Conservation (phyloP, 1,284 basidiomycete species). For the Rhizopogon parksii region DNA sequence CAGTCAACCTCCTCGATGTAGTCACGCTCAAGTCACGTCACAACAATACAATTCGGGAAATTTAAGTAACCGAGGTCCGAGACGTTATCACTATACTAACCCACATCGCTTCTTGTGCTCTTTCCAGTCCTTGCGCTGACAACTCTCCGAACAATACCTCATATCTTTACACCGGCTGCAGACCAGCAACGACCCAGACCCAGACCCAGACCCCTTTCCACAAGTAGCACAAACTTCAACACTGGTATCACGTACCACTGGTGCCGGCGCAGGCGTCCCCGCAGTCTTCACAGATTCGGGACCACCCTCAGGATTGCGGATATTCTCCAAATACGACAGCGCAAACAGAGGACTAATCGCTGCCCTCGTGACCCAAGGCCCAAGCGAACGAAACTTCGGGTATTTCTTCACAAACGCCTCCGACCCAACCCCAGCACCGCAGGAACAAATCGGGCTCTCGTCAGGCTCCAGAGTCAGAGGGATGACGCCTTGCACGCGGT, state of each 20-base stretch:
- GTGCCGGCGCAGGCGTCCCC: no score
- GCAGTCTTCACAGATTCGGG: background rate
- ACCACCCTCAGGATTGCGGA: conserved; percentile 12
- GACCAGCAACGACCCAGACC: conserved; percentile 11
- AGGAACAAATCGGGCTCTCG: conserved; percentile 38
- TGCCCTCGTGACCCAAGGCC: conserved; percentile 37
- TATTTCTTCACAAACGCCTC: conserved; percentile 23
- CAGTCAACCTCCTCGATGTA: background rate
- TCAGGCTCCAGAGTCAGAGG: conserved; percentile 27
- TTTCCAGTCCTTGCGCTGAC: conserved; percentile 43
- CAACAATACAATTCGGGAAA: background rate
- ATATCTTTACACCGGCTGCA: conserved; percentile 34
- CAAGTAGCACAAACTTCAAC: conserved; percentile 21
- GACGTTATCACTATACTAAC: no score
- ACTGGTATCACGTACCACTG: background rate
- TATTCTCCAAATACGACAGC: conserved; percentile 36
- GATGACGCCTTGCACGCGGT: conserved; percentile 25
- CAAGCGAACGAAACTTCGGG: conserved; percentile 28
- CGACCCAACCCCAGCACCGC: conserved; percentile 38
- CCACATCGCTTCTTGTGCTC: conserved; percentile 17
- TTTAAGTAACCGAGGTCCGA: no score
- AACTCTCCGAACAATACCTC: conserved; percentile 33
- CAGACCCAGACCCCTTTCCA: conserved; percentile 18
- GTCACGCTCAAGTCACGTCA: background rate
- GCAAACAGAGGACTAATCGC: conserved; percentile 45